Evolutionary conservation across 495 filamentous ascomycete genomes (phyloP), one percentile per base, ranked within the genome.

Genomic region (Penicillium canariense): DNA sequence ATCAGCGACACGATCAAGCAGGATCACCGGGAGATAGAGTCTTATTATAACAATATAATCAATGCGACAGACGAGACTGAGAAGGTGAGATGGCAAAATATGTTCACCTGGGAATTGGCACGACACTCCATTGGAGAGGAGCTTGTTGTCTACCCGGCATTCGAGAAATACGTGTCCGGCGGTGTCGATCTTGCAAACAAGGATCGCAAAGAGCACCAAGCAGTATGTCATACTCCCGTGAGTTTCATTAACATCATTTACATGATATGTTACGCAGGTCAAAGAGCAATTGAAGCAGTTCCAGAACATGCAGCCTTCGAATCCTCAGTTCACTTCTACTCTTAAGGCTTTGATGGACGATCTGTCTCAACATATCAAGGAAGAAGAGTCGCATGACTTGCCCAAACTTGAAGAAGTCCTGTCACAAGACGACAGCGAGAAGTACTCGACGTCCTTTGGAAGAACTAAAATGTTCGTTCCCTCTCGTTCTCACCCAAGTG

Each of bases 51-150:
- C 43, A 76, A 82, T 7, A 83, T 89, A 52, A 56, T 83, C 51
- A 63, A 66, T 39, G 60, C 81, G 9, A 67, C 59, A 3, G 72
- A 81, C 32, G 54, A 67, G 18, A 77, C 81, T 42, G 70, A 78
- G 14, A 74, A 79, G 28, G 68, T 60, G 1, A 68, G 76, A 14
- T 89, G 71, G 68, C 80, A 83, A 65, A 89, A 89, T 50, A 79
- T 81, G 44, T 86, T 89, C 52, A 81, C 83, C 27, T 90, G 87
- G 87, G 84, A 85, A 59, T 70, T 90, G 3, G 82, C 88, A 10
- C 79, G 86, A 8, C 81, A 88, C 60, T 78, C 80, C 0, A 72
- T 88, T 59, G 81, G 73, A 48, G 84, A 90, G 65, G 87, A 90
- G 69, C 66, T 90, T 2, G 79, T 87, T 31, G 75, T 90, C 14